A percentile compares a stretch with the other conserved stretches of the same genome.
Evolutionary conservation across 768 basidiomycete genomes (phyloP).

Genomic region (Neoboletus brunneissimus): DNA sequence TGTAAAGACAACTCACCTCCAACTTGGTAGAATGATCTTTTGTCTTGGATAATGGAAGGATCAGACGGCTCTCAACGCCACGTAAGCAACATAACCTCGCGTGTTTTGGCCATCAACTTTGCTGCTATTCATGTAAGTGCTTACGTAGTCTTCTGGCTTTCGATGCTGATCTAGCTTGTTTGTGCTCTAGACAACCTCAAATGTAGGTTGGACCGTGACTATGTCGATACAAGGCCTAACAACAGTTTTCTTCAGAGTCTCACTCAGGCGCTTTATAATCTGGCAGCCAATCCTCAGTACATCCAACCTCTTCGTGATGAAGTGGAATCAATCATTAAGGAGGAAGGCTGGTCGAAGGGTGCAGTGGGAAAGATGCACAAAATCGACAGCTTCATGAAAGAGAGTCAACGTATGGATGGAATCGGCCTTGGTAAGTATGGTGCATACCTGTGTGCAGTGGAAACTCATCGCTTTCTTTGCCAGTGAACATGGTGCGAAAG

Average conservation of each 20-base stretch:
- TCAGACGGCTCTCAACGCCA: conserved; percentile 13
- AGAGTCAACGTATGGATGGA: conserved; percentile 30
- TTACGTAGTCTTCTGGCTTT: rapidly evolving
- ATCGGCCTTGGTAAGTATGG: conserved; percentile 21
- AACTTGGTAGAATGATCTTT: conserved; percentile 29
- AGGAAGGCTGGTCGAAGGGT: conserved; percentile 20
- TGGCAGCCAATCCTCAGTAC: conserved; percentile 10
- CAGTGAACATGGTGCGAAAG: conserved; percentile 11
- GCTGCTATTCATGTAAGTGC: conserved; percentile 24
- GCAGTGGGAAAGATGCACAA: conserved; percentile 18
- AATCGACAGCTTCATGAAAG: conserved; percentile 19
- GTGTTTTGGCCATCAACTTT: conserved; percentile 17
- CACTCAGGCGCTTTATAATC: conserved; percentile 5
- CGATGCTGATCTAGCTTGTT: background rate
- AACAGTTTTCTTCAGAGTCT: background rate
- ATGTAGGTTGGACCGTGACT: conserved; percentile 2
- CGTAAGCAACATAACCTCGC: conserved; percentile 19
- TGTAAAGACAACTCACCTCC: background rate
- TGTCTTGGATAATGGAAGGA: conserved; percentile 35
- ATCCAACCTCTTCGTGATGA: conserved; percentile 15
- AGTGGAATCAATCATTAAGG: conserved; percentile 8
- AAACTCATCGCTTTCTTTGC: background rate
- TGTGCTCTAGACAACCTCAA: conserved; percentile 7
- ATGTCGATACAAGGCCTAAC: background rate
- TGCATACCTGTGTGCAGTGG: background rate